Percentiles rank a stretch among this genome's conserved stretches.
These are phyloP conservation scores for Puccinia sorghi DNA, from an alignment of 1,284 basidiomycete species.

Conservation along the genomic window DNA sequence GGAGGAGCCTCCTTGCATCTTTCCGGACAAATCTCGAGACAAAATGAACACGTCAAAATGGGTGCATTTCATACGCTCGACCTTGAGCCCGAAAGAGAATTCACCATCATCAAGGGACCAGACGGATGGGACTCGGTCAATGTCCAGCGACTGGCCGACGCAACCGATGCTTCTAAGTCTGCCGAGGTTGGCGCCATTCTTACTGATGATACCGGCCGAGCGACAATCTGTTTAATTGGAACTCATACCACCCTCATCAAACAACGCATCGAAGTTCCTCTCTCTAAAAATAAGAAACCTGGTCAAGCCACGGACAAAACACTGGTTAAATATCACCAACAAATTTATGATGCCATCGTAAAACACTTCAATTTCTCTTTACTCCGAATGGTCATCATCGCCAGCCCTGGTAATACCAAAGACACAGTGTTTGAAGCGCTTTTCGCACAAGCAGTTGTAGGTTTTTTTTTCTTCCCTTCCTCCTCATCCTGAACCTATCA, in stretches of 20 bases:
- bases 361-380: conserved; percentile 82
- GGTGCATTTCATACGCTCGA: conserved; percentile 96
- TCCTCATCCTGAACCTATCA: background rate
- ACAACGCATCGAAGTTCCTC: conserved; percentile 83
- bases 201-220: conserved; percentile 82
- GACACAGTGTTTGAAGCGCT: conserved; percentile 86
- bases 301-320: conserved; percentile 30
- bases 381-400: conserved; percentile 88
- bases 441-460: conserved; percentile 70
- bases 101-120: conserved; percentile 81
- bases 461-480: background rate
- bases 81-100: conserved; percentile 85
- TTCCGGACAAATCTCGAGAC: conserved; percentile 80
- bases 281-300: conserved; percentile 77
- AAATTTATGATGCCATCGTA: conserved; percentile 79
- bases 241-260: conserved; percentile 95
- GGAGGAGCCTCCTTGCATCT: conserved; percentile 72
- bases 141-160: conserved; percentile 76
- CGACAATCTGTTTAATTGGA: conserved; percentile 88
- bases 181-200: conserved; percentile 97
- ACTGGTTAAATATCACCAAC: conserved; percentile 28
- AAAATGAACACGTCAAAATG: conserved; percentile 88
- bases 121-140: conserved; percentile 87
- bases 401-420: conserved; percentile 92
- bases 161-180: conserved; percentile 84